Conservation (phyloP, 495 filamentous ascomycete species). For the Amorphotheca resinae region DNA sequence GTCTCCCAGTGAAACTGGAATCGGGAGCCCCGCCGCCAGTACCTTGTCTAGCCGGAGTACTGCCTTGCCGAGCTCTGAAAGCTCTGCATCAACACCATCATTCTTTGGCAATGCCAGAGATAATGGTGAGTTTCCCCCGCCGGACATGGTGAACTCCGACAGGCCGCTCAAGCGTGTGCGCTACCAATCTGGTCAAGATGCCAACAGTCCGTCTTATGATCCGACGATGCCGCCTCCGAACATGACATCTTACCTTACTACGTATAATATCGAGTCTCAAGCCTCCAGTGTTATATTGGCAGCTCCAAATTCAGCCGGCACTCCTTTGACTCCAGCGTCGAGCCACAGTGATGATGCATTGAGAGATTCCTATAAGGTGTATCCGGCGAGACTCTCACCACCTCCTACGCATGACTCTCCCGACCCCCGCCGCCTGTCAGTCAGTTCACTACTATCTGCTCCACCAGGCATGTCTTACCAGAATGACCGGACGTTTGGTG, state of each 20-base stretch:
- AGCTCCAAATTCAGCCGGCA: slow-evolving; percentile 5
- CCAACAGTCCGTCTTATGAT: slow-evolving; percentile 3
- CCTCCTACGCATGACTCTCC: slow-evolving; percentile 14
- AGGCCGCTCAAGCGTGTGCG: slow-evolving; percentile 11
- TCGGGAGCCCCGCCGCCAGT: background rate
- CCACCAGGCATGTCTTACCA: slow-evolving; percentile 15
- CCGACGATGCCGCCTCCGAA: slow-evolving; percentile 14
- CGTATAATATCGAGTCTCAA: slow-evolving; percentile 3
- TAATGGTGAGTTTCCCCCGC: background rate
- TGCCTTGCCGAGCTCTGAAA: slow-evolving; percentile 3
- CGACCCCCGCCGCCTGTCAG: slow-evolving; percentile 28
- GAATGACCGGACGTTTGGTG: background rate
- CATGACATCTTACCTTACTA: background rate
- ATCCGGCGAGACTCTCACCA: slow-evolving; percentile 10
- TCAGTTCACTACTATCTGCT: slow-evolving; percentile 30
- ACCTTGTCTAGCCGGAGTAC: slow-evolving; percentile 5
- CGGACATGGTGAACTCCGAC: background rate
- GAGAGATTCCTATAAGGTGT: slow-evolving; percentile 7
- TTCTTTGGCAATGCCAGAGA: slow-evolving; percentile 1
- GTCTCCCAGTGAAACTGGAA: slow-evolving; percentile 1
- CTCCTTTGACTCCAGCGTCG: slow-evolving; percentile 22
- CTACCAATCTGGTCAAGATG: slow-evolving; percentile 5
- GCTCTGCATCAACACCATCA: slow-evolving; percentile 4
- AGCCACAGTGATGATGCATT: slow-evolving; percentile 13
- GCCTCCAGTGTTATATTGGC: background rate